phyloP scores from a whole-genome alignment of 1,284 basidiomycete genomes.

The Lignosus rhinocerotis region DNA sequence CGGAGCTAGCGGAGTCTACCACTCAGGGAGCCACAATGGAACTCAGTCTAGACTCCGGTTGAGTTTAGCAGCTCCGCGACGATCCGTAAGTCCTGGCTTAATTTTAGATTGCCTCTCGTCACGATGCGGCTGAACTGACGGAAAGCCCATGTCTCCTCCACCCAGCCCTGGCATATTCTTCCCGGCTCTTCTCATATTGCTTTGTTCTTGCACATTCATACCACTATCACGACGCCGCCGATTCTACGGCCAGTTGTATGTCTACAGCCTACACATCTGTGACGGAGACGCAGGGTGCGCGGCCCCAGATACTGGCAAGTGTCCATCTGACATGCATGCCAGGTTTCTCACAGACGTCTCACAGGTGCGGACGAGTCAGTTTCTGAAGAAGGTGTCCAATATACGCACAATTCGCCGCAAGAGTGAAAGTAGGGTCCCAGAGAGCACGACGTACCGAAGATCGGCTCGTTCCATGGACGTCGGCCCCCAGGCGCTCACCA shows the following conservation, averaged over 20 bases:
- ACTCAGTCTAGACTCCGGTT: too few species aligned
- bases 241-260: background rate
- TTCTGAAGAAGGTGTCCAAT: constrained; percentile 29
- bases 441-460: constrained; percentile 14
- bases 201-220: background rate
- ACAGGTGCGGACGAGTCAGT: constrained; percentile 28
- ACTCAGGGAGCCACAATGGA: too few species aligned
- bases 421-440: constrained; percentile 14
- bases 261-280: constrained; percentile 5
- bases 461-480: constrained; percentile 27
- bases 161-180: background rate
- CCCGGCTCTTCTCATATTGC: background rate
- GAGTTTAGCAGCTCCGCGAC: background rate
- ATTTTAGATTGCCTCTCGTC: background rate
- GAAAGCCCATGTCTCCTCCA: background rate
- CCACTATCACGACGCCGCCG: background rate
- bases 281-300: constrained; percentile 20
- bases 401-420: constrained; percentile 22
- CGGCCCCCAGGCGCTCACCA: constrained; percentile 18
- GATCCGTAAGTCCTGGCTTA: background rate
- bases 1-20: too few species aligned
- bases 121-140: background rate
- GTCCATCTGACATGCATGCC: background rate
- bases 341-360: constrained; percentile 12
- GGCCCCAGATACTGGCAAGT: constrained; percentile 26